Evolutionary conservation across 1,284 basidiomycete species (phyloP).

Genomic region (Rhodotorula sp.): DNA sequence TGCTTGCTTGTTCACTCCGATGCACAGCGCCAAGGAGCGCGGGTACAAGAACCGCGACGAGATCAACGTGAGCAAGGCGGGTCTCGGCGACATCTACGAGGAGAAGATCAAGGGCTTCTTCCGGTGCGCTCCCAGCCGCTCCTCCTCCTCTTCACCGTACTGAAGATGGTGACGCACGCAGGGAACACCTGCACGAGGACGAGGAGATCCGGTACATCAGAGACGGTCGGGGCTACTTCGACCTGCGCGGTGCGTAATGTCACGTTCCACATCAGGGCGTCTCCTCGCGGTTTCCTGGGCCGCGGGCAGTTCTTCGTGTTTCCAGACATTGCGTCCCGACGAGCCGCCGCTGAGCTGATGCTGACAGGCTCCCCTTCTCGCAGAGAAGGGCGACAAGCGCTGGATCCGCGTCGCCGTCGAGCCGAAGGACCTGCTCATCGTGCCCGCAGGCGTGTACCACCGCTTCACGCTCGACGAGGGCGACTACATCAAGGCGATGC

Average conservation of each 20-base stretch:
- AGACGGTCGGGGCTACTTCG: slow-evolving; percentile 79
- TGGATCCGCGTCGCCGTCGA: slow-evolving; percentile 74
- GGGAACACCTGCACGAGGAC: slow-evolving; percentile 77
- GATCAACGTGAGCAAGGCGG: slow-evolving; percentile 71
- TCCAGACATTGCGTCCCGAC: no score
- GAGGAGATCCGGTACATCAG: slow-evolving; percentile 87
- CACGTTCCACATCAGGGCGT: neutral
- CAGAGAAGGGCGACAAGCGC: slow-evolving; percentile 58
- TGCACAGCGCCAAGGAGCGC: slow-evolving; percentile 58
- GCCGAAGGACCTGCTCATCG: slow-evolving; percentile 63
- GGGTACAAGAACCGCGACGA: slow-evolving; percentile 69
- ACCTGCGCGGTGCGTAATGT: slow-evolving; percentile 65
- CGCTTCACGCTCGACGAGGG: slow-evolving; percentile 71
- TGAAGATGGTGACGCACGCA: neutral
- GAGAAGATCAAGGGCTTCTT: slow-evolving; percentile 76
- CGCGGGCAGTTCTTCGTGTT: no score
- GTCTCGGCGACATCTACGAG: slow-evolving; percentile 75
- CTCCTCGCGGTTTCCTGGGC: no score
- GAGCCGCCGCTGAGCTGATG: no score
- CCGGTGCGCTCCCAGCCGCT: slow-evolving; percentile 58
- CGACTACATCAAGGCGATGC: slow-evolving; percentile 69
- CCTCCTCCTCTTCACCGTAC: no score
- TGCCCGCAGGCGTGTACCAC: slow-evolving; percentile 60
- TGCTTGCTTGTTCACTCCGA: neutral
- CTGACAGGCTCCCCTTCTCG: slow-evolving; percentile 32